Evolutionary conservation across 208 protist genomes (phyloP).

Genomic region (Leishmania major): DNA sequence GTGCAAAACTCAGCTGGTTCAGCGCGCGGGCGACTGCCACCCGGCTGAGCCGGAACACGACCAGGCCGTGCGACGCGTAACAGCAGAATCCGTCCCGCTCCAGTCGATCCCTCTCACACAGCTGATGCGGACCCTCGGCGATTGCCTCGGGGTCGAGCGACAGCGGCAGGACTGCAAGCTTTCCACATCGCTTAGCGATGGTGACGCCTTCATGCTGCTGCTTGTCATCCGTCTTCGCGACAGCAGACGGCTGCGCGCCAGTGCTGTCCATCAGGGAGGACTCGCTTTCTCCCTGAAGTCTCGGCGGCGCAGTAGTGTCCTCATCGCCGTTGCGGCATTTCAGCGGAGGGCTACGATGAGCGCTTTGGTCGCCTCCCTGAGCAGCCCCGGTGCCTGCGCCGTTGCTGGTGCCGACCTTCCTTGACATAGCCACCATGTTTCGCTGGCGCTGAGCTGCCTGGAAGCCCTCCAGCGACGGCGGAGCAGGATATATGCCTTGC

Average conservation of each 20-base stretch:
- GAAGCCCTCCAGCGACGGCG: conserved; percentile 30
- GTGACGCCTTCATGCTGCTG: neutral
- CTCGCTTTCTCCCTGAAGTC: neutral
- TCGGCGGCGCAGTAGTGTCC: neutral
- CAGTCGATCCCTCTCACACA: conserved; percentile 5
- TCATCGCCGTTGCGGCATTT: neutral
- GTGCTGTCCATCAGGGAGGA: neutral
- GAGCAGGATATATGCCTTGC: conserved; percentile 20
- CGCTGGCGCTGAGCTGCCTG: conserved; percentile 43
- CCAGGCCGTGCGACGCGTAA: conserved; percentile 47
- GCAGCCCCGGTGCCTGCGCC: neutral
- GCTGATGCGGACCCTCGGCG: neutral
- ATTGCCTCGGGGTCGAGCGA: conserved; percentile 19
- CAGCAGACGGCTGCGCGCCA: neutral
- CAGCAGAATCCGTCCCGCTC: conserved; percentile 35
- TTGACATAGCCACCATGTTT: conserved; percentile 27
- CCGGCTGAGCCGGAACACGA: conserved; percentile 40
- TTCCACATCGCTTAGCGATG: neutral
- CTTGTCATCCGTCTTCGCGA: neutral
- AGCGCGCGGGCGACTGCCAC: conserved; percentile 28
- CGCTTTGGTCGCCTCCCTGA: neutral
- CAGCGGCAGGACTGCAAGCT: neutral
- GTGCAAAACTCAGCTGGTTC: conserved; percentile 35
- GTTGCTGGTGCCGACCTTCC: conserved; percentile 4
- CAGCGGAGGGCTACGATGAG: neutral